Base-by-base conservation (phyloP, 2,329 filamentous ascomycete genomes). In the Aspergillus sp. region DNA sequence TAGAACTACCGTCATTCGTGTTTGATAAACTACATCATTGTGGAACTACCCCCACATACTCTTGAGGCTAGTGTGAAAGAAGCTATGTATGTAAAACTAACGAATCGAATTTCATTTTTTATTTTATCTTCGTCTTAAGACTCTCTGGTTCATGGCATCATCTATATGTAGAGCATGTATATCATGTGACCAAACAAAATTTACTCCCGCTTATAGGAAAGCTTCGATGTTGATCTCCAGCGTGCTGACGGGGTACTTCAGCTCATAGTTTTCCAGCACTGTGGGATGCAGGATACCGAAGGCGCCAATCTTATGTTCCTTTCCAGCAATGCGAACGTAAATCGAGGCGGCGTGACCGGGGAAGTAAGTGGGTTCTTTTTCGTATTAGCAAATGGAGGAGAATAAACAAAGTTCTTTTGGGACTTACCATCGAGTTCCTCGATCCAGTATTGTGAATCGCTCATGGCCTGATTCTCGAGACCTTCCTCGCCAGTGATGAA, bases 251-350 rank as follows among this genome's bases (percentile, higher is more conserved):
- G 93, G 91, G 75, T 90, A 89, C 79, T 81, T 88, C 62, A 96
- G 76, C 59, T 95, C 90, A 69, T 93, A 96, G 60, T 94, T 93
- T 65, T 95, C 89, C 60, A 97, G 74, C 52, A 97, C 93, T 5
- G 82, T 85, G 35, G 93, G 94, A 69, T 98, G 91, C 63, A 98
- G 70, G 55, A 98, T 91, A 59, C 93, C 93, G 62, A 98, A 93
- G 66, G 88, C 83, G 59, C 93, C 93, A 59, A 98, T 87, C 41
- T 84, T 78, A 48, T 79, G 73, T 51, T 85, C 79, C 74, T 90
- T 86, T 46, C 86, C 88, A 31, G 71, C 79, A 28, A 91, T 69
- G 42, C 86, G 82, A 48, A 95, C 73, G 65, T 86, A 86, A 49
- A 98, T 85, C 38, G 88, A 84, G 7, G 93, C 93, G 11, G 88